Evolutionary conservation across 176 grass and related monocot genomes (phyloP).

Genomic region (Oryza longistaminata): DNA sequence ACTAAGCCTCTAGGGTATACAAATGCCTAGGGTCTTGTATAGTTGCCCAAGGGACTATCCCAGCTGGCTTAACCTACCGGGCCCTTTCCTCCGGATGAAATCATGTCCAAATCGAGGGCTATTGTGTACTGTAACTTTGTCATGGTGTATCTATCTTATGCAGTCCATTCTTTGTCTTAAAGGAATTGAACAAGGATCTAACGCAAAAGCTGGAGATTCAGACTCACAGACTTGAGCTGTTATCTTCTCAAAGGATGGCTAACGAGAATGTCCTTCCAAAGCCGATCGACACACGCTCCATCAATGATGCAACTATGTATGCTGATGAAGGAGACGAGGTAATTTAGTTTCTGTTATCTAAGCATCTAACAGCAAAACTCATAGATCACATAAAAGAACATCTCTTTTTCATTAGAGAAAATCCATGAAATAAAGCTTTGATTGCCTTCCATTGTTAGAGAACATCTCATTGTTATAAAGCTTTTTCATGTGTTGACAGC

Average conservation of each 20-base stretch:
- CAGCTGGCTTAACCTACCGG: background rate
- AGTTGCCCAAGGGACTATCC: background rate
- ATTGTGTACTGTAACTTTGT: conserved; percentile 21
- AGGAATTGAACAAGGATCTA: conserved; percentile 94
- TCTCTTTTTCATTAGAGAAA: background rate
- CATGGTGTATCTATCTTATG: conserved; percentile 27
- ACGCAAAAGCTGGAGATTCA: conserved; percentile 92
- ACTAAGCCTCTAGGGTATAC: background rate
- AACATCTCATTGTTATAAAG: background rate
- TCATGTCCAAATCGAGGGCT: background rate
- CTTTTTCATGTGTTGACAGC: background rate
- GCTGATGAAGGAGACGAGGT: conserved; percentile 99
- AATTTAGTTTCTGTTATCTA: conserved; percentile 1
- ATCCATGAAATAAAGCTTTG: no score
- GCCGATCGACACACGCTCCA: conserved; percentile 53
- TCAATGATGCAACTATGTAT: conserved; percentile 80
- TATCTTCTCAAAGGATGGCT: conserved; percentile 74
- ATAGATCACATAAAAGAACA: background rate
- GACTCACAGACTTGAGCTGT: conserved; percentile 87
- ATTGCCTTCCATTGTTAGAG: no score
- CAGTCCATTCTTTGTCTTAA: conserved; percentile 31
- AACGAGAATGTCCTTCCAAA: conserved; percentile 63
- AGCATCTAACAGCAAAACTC: background rate
- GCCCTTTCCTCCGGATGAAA: background rate
- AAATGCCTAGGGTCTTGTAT: background rate